Percentiles rank a stretch among this genome's conserved stretches.
Conservation (phyloP, 768 basidiomycete genomes). For the Lanmaoa pseudosensibilis region DNA sequence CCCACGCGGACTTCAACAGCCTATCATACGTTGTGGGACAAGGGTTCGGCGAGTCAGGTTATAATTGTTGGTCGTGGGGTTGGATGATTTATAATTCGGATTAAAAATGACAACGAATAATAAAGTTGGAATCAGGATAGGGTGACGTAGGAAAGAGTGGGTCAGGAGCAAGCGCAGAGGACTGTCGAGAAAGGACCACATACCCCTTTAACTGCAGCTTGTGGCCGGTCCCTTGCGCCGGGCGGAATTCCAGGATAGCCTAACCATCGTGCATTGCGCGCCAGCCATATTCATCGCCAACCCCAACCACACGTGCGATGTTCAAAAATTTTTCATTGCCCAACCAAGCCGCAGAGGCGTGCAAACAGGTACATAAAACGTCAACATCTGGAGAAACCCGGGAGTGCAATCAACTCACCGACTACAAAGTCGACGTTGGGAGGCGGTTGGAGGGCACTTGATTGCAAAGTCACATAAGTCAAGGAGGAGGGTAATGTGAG, state of each 20-base stretch:
- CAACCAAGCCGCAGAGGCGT: background rate
- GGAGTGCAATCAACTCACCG: slow-evolving; percentile 43
- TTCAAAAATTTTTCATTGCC: background rate
- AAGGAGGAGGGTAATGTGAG: background rate
- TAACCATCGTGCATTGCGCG: slow-evolving; percentile 27
- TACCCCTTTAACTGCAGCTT: slow-evolving; percentile 85
- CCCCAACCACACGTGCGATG: background rate
- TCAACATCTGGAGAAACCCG: background rate
- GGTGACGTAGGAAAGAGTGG: background rate
- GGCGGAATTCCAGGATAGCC: slow-evolving; percentile 90
- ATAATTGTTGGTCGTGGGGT: slow-evolving; percentile 5
- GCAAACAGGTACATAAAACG: background rate
- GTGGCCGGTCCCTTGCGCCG: slow-evolving; percentile 69
- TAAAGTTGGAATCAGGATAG: slow-evolving; percentile 3
- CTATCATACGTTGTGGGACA: slow-evolving; percentile 37
- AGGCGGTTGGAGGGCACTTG: slow-evolving; percentile 78
- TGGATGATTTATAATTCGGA: background rate
- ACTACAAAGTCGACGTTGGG: slow-evolving; percentile 89
- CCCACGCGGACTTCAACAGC: slow-evolving; percentile 84
- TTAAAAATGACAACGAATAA: background rate
- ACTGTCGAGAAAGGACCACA: slow-evolving; percentile 32
- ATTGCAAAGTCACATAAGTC: slow-evolving; percentile 9
- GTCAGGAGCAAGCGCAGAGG: slow-evolving; percentile 2
- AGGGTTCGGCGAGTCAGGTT: background rate
- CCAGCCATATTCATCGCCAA: slow-evolving; percentile 10